Conservation (phyloP, 1,284 basidiomycete species). For the Porodaedalea pini region DNA sequence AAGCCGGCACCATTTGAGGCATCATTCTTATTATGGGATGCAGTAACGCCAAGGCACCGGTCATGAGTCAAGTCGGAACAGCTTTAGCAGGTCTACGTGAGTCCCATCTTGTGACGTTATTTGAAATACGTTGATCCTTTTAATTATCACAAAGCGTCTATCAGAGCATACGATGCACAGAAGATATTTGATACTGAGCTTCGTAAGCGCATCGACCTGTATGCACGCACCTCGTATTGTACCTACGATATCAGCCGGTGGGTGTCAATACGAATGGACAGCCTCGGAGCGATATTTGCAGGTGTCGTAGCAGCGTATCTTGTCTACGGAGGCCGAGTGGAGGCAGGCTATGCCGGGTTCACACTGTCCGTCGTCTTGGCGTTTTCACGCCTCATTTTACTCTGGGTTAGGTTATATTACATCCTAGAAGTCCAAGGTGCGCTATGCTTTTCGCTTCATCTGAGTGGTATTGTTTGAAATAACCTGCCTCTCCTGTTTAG, state of each 20-base stretch:
- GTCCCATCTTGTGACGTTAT: not conserved
- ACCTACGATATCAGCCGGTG: slow-evolving; percentile 26
- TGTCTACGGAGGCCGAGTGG: slow-evolving; percentile 18
- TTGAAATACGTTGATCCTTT: no score
- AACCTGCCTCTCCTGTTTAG: no score
- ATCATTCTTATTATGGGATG: not conserved
- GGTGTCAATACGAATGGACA: slow-evolving; percentile 22
- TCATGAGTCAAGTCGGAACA: slow-evolving; percentile 43
- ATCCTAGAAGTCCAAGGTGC: slow-evolving; percentile 20
- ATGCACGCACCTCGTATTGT: slow-evolving; percentile 20
- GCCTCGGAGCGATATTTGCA: slow-evolving; percentile 21
- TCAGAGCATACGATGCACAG: slow-evolving; percentile 27
- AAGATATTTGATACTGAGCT: slow-evolving; percentile 19
- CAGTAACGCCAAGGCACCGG: slow-evolving; percentile 39
- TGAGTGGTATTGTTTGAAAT: not conserved
- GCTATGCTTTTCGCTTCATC: not conserved
- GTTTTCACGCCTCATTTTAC: slow-evolving; percentile 16
- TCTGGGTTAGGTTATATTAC: slow-evolving; percentile 22
- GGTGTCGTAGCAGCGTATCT: slow-evolving; percentile 21
- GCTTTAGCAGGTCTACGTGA: slow-evolving; percentile 36
- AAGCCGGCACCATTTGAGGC: no score
- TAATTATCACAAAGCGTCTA: slow-evolving; percentile 21
- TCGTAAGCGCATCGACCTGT: slow-evolving; percentile 22
- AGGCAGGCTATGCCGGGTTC: slow-evolving; percentile 21
- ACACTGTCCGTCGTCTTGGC: slow-evolving; percentile 19